Evolutionary conservation across 495 filamentous ascomycete genomes (phyloP).

Genomic region (Aspergillus asperescens): DNA sequence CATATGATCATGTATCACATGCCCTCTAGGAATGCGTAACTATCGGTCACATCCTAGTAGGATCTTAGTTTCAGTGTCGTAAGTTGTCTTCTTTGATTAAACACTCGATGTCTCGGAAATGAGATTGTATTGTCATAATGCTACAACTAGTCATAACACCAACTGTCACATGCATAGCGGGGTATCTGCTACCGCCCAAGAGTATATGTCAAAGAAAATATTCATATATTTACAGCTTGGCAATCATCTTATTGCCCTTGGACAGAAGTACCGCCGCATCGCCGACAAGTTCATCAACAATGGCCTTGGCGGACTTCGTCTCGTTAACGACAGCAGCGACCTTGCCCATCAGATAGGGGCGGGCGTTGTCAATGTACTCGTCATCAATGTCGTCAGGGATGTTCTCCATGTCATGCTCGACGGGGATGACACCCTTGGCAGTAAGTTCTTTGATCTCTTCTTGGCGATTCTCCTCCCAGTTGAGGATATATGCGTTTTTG

Average conservation of each 20-base stretch:
- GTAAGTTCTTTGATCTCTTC: conserved; percentile 90
- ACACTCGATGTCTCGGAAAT: too few species aligned
- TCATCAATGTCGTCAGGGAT: conserved; percentile 65
- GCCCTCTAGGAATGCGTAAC: too few species aligned
- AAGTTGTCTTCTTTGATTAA: too few species aligned
- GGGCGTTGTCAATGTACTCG: conserved; percentile 83
- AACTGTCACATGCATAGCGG: conserved; percentile 7
- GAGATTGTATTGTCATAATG: too few species aligned
- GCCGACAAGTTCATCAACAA: conserved; percentile 90
- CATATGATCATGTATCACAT: too few species aligned
- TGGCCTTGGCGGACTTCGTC: conserved; percentile 84
- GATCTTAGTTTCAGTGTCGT: too few species aligned
- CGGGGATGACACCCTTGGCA: conserved; percentile 80
- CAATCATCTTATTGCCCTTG: conserved; percentile 58
- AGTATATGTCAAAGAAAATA: background rate
- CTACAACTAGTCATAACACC: background rate
- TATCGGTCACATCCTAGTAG: too few species aligned
- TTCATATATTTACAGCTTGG: conserved; percentile 61
- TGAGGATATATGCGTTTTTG: conserved; percentile 84
- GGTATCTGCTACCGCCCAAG: background rate
- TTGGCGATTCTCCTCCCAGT: conserved; percentile 91
- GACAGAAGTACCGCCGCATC: conserved; percentile 69
- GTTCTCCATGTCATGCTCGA: conserved; percentile 89
- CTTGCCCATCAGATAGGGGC: conserved; percentile 95
- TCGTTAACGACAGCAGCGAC: conserved; percentile 90